Percentiles rank a stretch among this genome's conserved stretches.
Evolutionary conservation across 257 asterid genomes (phyloP).

Genomic region (Solanum bulbocastanum): DNA sequence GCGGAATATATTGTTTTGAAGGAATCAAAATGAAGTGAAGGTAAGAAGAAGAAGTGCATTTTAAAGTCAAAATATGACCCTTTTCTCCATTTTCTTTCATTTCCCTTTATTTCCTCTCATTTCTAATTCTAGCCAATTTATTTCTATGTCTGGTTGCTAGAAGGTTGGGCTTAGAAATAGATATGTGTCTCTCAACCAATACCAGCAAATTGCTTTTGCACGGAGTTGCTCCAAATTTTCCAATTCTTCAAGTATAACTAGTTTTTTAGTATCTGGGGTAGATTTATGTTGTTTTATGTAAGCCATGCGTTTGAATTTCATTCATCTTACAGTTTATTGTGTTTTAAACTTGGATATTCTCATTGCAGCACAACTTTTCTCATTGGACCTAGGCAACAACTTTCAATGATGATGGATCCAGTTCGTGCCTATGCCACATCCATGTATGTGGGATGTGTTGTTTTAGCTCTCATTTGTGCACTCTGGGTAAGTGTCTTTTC

Average conservation of each 20-base stretch:
- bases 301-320: background rate
- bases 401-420: slow-evolving; percentile 88
- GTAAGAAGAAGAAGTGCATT: background rate
- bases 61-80: background rate
- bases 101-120: background rate
- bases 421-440: slow-evolving; percentile 69
- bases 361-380: slow-evolving; percentile 92
- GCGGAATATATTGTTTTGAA: background rate
- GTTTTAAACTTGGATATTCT: slow-evolving; percentile 30
- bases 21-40: background rate
- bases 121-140: background rate
- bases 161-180: background rate
- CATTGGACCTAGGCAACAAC: slow-evolving; percentile 64
- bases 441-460: slow-evolving; percentile 59
- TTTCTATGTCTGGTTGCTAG: background rate
- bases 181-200: background rate
- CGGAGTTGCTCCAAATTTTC: background rate
- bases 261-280: background rate
- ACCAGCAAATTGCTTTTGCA: background rate
- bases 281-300: background rate
- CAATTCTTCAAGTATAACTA: background rate
- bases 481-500: slow-evolving; percentile 59
- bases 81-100: background rate
- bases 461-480: slow-evolving; percentile 84
- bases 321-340: slow-evolving; percentile 9